phyloP scores from a whole-genome alignment of 768 basidiomycete species.

The Suillus discolor region DNA sequence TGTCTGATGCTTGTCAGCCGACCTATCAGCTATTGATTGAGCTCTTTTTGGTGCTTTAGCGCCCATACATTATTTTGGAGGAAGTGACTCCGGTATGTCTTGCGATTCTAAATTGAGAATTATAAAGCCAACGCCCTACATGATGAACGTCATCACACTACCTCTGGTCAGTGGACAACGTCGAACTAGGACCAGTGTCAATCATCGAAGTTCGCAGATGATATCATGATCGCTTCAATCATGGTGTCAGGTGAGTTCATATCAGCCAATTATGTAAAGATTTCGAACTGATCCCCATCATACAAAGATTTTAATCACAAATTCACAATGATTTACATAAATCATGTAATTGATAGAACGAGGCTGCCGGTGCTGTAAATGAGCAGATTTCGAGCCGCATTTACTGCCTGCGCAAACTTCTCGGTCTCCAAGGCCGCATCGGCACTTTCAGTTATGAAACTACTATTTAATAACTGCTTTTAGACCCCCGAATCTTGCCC shows the following conservation, averaged over 20 bases:
- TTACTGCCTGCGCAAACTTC: not conserved
- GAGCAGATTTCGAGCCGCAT: not conserved
- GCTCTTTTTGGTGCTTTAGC: not conserved
- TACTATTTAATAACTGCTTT: constrained; percentile 1
- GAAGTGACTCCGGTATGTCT: too few relatives aligned
- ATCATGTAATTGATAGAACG: not conserved
- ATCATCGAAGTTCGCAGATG: not conserved
- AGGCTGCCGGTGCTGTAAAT: not conserved
- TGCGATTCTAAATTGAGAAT: too few relatives aligned
- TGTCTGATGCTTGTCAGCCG: not conserved
- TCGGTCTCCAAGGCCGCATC: too few relatives aligned
- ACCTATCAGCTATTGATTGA: not conserved
- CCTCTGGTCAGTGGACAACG: too few relatives aligned
- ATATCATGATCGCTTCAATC: not conserved
- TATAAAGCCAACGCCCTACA: too few relatives aligned
- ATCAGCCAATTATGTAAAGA: not conserved
- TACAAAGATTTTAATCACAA: not conserved
- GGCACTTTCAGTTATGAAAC: not conserved
- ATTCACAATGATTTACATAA: not conserved
- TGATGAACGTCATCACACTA: too few relatives aligned
- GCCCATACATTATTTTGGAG: not conserved
- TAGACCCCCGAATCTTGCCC: not conserved
- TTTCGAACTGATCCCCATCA: not conserved
- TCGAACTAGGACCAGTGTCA: too few relatives aligned
- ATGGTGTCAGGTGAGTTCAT: not conserved